phyloP scores from a whole-genome alignment of 768 basidiomycete species.

The Auricularia heimuer region DNA sequence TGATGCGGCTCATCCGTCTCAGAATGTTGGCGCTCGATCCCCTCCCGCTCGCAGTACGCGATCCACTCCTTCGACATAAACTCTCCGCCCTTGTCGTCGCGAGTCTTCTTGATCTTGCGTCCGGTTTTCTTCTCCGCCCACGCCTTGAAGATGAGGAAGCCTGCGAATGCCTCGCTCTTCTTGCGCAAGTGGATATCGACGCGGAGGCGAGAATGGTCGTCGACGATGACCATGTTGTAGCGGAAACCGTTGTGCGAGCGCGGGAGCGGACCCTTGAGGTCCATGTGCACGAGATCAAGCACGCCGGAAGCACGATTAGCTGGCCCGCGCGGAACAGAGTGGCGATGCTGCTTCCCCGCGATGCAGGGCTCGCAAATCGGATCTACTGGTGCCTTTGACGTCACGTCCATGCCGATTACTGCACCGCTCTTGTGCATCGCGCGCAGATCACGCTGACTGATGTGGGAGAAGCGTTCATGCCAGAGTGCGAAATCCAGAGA shows the following conservation, averaged over 20 bases:
- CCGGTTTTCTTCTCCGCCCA: neutral
- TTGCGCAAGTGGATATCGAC: neutral
- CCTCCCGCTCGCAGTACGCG: neutral
- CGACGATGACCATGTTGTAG: slow-evolving; percentile 3
- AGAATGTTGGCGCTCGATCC: neutral
- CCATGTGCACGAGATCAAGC: neutral
- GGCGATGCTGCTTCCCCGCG: neutral
- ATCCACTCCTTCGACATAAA: neutral
- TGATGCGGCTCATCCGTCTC: neutral
- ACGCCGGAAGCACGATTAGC: neutral
- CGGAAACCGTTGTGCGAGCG: neutral
- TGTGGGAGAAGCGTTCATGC: neutral
- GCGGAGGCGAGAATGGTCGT: neutral
- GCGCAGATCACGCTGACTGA: neutral
- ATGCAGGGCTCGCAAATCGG: neutral
- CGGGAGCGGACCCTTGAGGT: neutral
- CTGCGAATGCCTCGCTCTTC: neutral
- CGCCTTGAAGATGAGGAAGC: neutral
- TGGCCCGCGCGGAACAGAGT: neutral
- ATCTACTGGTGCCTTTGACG: neutral
- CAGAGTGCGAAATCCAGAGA: neutral
- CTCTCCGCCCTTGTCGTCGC: slow-evolving; percentile 5
- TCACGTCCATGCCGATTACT: neutral
- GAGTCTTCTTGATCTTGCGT: neutral
- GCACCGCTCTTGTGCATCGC: neutral